Percentiles rank a stretch among this genome's conserved stretches.
Evolutionary conservation across 768 basidiomycete genomes (phyloP).

Genomic region (Tylopilus felleus): DNA sequence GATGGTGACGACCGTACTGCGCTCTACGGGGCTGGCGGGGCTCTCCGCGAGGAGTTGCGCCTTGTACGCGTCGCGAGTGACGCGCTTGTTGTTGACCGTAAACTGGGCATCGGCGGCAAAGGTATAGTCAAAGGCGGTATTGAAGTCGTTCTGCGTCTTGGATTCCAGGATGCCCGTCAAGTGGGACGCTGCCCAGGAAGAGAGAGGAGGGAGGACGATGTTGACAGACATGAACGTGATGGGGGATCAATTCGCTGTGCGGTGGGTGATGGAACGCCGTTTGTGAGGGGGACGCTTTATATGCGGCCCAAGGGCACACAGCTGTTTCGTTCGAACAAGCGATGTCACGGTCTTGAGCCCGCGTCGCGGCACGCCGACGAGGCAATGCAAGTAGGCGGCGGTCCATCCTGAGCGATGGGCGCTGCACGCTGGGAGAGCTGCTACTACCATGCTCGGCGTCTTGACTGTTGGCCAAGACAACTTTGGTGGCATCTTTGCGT

Average conservation of each 20-base stretch:
- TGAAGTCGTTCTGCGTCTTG: slow-evolving; percentile 34
- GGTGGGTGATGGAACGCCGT: not conserved
- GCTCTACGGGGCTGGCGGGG: slow-evolving; percentile 16
- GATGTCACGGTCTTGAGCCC: too few relatives aligned
- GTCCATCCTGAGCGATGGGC: too few relatives aligned
- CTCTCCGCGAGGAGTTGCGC: slow-evolving; percentile 32
- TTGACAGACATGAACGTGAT: slow-evolving; percentile 21
- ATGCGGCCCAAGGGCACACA: not conserved
- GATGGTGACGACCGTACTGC: slow-evolving; percentile 18
- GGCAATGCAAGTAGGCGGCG: not conserved
- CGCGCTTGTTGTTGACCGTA: slow-evolving; percentile 39
- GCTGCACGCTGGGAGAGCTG: not conserved
- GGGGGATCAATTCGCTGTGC: too few relatives aligned
- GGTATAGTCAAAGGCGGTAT: slow-evolving; percentile 39
- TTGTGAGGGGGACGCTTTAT: slow-evolving; percentile 10
- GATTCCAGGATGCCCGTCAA: slow-evolving; percentile 39
- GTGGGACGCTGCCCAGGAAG: slow-evolving; percentile 40
- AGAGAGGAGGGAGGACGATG: slow-evolving; percentile 40
- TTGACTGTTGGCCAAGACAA: not conserved
- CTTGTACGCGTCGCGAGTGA: slow-evolving; percentile 41
- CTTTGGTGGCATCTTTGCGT: not conserved
- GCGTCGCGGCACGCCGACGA: too few relatives aligned
- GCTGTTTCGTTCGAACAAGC: not conserved
- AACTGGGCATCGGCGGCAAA: slow-evolving; percentile 36
- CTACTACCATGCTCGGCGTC: slow-evolving; percentile 1